These are phyloP conservation scores for Colletotrichum musicola DNA, from an alignment of 2,329 filamentous ascomycete species.

Conservation along the genomic window DNA sequence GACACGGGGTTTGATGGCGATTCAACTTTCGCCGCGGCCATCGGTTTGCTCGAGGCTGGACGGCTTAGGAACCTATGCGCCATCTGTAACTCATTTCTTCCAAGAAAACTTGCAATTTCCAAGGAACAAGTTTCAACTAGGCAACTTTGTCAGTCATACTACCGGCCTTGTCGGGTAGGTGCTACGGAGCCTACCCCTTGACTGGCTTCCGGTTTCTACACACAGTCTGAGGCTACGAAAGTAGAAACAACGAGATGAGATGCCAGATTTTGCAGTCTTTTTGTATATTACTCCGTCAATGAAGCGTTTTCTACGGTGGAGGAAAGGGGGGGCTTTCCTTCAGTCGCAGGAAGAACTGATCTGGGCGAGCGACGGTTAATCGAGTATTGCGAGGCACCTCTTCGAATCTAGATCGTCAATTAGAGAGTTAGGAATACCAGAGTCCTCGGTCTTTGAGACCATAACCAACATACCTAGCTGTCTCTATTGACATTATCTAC, in stretches of 20 bases:
- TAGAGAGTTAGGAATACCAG: background rate
- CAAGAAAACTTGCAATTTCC: background rate
- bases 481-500: background rate
- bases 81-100: constrained; percentile 41
- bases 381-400: background rate
- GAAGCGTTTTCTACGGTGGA: background rate
- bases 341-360: background rate
- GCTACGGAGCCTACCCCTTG: background rate
- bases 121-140: background rate
- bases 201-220: background rate
- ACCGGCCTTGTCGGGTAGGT: background rate
- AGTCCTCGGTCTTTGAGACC: background rate
- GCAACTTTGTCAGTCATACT: background rate
- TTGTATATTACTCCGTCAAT: background rate
- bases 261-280: background rate
- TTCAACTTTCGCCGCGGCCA: constrained; percentile 35
- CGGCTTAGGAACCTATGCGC: constrained; percentile 44
- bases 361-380: background rate
- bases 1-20: background rate
- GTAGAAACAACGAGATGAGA: background rate
- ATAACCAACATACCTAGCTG: background rate
- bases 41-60: constrained; percentile 43
- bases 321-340: background rate
- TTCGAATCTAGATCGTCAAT: background rate
- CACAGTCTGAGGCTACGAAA: background rate